A percentile compares a stretch with the other conserved stretches of the same genome.
These are phyloP conservation scores for Candida krabiensis DNA, from an alignment of 805 yeast species.

Conservation along the genomic window DNA sequence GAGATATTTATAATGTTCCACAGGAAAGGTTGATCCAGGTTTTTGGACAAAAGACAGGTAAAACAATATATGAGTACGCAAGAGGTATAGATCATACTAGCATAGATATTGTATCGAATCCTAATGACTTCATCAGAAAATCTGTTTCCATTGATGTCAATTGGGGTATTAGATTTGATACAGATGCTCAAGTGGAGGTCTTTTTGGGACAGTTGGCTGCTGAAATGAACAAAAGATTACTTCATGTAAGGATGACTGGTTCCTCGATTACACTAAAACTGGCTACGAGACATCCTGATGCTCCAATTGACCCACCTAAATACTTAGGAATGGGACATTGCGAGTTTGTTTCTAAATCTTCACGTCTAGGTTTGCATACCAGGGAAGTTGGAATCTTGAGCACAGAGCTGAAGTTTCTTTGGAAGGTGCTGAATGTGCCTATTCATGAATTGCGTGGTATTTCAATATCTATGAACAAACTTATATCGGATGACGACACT, in stretches of 20 bases:
- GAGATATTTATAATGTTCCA: slow-evolving; percentile 38
- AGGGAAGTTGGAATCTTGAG: slow-evolving; percentile 60
- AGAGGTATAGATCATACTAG: slow-evolving; percentile 68
- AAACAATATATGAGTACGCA: slow-evolving; percentile 56
- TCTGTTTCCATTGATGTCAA: slow-evolving; percentile 86
- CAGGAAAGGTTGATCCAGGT: slow-evolving; percentile 38
- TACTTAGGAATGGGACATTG: slow-evolving; percentile 84
- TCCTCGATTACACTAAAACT: slow-evolving; percentile 63
- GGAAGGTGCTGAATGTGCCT: slow-evolving; percentile 50
- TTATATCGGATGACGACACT: slow-evolving; percentile 39
- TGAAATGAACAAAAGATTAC: slow-evolving; percentile 59
- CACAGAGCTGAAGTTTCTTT: slow-evolving; percentile 56
- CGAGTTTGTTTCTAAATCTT: slow-evolving; percentile 58
- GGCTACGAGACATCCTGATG: slow-evolving; percentile 60
- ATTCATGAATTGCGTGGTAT: slow-evolving; percentile 76
- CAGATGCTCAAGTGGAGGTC: slow-evolving; percentile 56
- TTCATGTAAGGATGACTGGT: slow-evolving; percentile 47
- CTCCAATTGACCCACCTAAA: slow-evolving; percentile 76
- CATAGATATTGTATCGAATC: slow-evolving; percentile 50
- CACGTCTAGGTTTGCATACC: slow-evolving; percentile 61
- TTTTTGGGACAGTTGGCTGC: slow-evolving; percentile 59
- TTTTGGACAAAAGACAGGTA: slow-evolving; percentile 73
- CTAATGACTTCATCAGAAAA: slow-evolving; percentile 58
- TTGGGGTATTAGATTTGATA: slow-evolving; percentile 82
- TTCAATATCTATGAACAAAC: slow-evolving; percentile 64